Evolutionary conservation across 2,329 filamentous ascomycete species (phyloP), one percentile per base, ranked within the genome.

Genomic region (Plectosphaerella sp.): DNA sequence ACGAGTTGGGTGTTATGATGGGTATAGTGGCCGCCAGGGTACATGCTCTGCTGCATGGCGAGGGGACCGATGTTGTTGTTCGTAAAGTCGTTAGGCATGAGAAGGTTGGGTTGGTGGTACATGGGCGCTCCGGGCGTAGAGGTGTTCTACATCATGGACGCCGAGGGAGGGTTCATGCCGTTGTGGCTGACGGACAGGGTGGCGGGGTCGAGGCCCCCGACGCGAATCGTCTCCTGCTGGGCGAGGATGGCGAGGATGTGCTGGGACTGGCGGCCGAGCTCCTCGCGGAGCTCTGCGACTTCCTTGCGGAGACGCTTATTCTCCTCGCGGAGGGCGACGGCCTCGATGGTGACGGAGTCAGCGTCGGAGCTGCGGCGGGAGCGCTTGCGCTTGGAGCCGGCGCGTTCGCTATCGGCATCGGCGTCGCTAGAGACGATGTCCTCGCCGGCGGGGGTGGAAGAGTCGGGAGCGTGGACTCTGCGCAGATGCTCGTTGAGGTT

Each of bases 401-500:
- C 55, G 62, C 64, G 2, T 60, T 63, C n/a, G 2, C 67, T 63
- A 54, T 77, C 75, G 57, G 70, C 74, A 6, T 78, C 76, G 48
- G 73, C 74, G 49, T 77, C 75, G 36, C 75, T 76, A 28, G 68
- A 71, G 35, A 74, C 72, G 24, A 65, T 66, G 16, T 62, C 67
- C 20, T 60, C 59, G 28, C 70, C 66, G 47, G 64, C 62, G 4
- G 63, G 62, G 45, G 58, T 71, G 5, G 72, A 64, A 25, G 65
- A 70, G 41, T 74, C 72, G 47, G 78, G 76, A 42, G 80, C 87
- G 66, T 97, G 93, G n/a, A 95, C 89, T 24, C 93, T 86, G 18
- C 93, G 88, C 16, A 97, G 75, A 70, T 97, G 93, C 71, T 97
- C 93, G 65, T 93, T 91, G 4, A 97, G 77, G 62, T 97, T 97